Conservation (phyloP, 352 stramenopile genomes). For the Globisporangium polare region DNA sequence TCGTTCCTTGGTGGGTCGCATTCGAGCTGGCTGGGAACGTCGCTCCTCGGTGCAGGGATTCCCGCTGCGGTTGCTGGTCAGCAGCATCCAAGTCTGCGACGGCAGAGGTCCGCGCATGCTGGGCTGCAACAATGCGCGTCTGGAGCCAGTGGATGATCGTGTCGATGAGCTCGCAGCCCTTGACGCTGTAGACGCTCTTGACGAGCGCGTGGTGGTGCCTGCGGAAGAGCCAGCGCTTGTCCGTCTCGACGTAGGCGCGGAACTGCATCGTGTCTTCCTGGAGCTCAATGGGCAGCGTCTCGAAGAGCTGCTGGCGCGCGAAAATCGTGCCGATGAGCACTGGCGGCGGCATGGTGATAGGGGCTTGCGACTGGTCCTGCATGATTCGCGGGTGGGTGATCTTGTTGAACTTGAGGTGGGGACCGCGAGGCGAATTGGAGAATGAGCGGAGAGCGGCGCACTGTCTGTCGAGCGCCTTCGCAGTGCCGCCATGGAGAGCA, state of each 20-base stretch:
- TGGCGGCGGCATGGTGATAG: background rate
- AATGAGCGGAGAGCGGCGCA: too few species aligned
- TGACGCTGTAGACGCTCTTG: slow-evolving; percentile 3
- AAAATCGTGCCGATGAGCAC: slow-evolving; percentile 4
- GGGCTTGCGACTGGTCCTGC: background rate
- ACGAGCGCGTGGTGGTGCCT: background rate
- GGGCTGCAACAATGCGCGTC: background rate
- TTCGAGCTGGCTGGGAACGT: background rate
- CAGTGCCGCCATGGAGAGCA: too few species aligned
- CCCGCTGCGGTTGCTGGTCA: background rate
- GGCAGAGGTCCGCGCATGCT: background rate
- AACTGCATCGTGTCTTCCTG: background rate
- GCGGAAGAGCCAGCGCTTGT: slow-evolving; percentile 3
- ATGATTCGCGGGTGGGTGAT: background rate
- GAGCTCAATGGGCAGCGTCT: background rate
- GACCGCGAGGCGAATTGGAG: too few species aligned
- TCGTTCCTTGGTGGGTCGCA: background rate
- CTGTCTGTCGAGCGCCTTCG: too few species aligned
- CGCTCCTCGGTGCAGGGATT: background rate
- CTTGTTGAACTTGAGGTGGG: background rate
- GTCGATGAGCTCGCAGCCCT: background rate
- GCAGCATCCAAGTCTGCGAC: background rate
- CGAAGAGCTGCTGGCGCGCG: background rate
- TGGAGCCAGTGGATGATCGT: background rate
- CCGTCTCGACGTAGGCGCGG: background rate